Percentiles rank a stretch among this genome's conserved stretches.
Conservation (phyloP, 257 asterid genomes). For the Solanum paucissectum region DNA sequence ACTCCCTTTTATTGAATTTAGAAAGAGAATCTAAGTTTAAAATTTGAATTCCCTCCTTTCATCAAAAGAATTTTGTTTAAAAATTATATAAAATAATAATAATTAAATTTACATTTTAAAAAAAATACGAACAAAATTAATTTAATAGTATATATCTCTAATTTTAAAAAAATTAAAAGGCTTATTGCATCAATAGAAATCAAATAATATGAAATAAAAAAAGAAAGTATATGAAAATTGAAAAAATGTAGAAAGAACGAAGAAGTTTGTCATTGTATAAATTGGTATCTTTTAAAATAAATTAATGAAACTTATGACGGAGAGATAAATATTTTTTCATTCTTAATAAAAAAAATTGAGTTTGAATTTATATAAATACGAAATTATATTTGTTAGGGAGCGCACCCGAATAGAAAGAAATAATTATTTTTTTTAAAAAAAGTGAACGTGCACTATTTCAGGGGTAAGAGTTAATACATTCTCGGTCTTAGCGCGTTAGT, state of each 20-base stretch:
- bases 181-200: not conserved
- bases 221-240: not conserved
- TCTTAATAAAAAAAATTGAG: too few species aligned
- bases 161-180: too few species aligned
- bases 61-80: too few species aligned
- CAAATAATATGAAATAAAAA: not conserved
- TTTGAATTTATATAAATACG: too few species aligned
- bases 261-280: not conserved
- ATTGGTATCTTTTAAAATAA: not conserved
- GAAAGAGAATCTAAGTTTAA: not conserved
- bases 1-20: not conserved
- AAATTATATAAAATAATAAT: too few species aligned
- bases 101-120: too few species aligned
- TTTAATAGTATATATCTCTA: too few species aligned
- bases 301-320: too few species aligned
- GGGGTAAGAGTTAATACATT: not conserved
- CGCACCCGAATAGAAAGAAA: too few species aligned
- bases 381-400: too few species aligned
- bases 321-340: too few species aligned
- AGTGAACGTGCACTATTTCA: not conserved
- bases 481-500: not conserved
- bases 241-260: not conserved
- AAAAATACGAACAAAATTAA: too few species aligned
- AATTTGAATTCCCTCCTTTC: not conserved
- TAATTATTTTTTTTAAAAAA: not conserved